Conservation (phyloP, 2,329 filamentous ascomycete genomes). For the Leptographium wingfieldii region DNA sequence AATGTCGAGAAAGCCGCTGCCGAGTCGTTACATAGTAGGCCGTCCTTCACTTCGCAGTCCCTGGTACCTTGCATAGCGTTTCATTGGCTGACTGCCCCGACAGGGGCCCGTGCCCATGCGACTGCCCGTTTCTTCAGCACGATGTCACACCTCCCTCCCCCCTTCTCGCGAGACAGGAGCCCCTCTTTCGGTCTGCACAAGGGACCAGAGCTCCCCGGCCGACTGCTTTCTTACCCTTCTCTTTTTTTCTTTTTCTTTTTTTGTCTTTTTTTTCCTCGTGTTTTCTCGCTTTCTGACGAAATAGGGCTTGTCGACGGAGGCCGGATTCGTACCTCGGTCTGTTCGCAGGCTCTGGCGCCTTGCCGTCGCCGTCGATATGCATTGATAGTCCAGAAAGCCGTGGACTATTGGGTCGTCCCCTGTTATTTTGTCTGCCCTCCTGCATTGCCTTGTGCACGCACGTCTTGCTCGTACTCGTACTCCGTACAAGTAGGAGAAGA, state of each 20-base stretch:
- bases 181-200: neutral
- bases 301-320: neutral
- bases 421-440: neutral
- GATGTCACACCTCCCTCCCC: neutral
- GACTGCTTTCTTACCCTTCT: neutral
- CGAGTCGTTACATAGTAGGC: neutral
- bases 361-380: neutral
- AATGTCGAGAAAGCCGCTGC: neutral
- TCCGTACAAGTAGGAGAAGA: neutral
- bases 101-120: neutral
- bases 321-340: neutral
- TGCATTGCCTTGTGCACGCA: neutral
- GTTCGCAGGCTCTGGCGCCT: neutral
- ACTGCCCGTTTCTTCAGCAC: neutral
- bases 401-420: neutral
- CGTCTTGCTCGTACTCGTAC: neutral
- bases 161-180: neutral
- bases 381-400: neutral
- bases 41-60: neutral
- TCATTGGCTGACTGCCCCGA: neutral
- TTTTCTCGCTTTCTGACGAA: too few species aligned
- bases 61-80: slow-evolving; percentile 3
- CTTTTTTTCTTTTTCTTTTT: neutral
- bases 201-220: neutral
- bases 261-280: too few species aligned